Evolutionary conservation across 768 basidiomycete genomes (phyloP), one percentile per base, ranked within the genome.

Genomic region (Lepiota subincarnata): DNA sequence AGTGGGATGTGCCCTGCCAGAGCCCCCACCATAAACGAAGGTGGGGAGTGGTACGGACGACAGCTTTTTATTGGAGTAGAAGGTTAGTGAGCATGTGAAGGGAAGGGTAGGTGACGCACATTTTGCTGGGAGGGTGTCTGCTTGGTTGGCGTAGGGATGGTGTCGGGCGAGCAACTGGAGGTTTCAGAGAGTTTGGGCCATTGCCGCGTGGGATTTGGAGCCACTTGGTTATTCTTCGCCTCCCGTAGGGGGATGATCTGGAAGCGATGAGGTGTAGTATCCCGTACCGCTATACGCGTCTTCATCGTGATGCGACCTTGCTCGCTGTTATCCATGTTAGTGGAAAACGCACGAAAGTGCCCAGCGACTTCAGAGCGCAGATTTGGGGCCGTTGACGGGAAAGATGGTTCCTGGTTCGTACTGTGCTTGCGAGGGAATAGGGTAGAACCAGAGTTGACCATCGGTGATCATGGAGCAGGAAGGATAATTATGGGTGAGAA

Each of bases 201-300:
- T 11, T 31, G 31, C 31, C 10, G 31, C 10, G 12, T 24, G 22
- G 13, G 8, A 1, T 7, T 24, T 42, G 13, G 10, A 26, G 4
- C 20, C 14, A 14, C 39, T 28, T 18, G 47, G 36, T 59, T 53
- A 53, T 62, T 64, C 45, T 59, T 55, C 24, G 63, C 68, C 37
- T 77, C 72, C 50, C 69, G 68, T 28, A 76, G 66, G 12, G 74
- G 71, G 26, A 77, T 63, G 16, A 77, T 65, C 55, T 75, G 74
- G 50, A 77, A 76, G 18, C 73, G 67, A 46, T 76, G 75, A 20
- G 74, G 72, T 3, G 64, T 70, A 53, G 67, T 68, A 54, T 77
- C 74, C 14, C 74, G 73, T 28, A 76, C 70, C 38, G 75, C 72
- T 38, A 78, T 67, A 19, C 73, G 70, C 20, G 75, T 75, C 62